Evolutionary conservation across 2,329 filamentous ascomycete genomes (phyloP).

Genomic region (Colletotrichum musae): DNA sequence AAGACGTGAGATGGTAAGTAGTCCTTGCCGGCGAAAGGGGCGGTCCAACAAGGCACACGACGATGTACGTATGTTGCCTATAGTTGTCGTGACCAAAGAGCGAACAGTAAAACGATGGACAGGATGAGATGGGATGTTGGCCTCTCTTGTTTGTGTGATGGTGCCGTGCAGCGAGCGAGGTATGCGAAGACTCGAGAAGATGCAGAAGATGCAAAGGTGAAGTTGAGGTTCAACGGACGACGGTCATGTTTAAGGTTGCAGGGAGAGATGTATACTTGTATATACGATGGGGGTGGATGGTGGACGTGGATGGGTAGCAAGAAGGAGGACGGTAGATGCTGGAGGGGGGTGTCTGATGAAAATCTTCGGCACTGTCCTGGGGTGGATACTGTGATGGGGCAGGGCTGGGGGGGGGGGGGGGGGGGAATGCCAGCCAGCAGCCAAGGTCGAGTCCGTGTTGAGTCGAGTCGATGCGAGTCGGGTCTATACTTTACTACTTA

Average conservation of each 20-base stretch:
- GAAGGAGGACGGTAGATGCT: conserved; percentile 58
- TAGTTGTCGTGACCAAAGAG: conserved; percentile 12
- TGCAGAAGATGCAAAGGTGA: conserved; percentile 42
- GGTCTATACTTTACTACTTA: neutral
- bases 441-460: conserved; percentile 44
- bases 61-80: conserved; percentile 7
- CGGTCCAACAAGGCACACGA: conserved; percentile 28
- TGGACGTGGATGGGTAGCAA: conserved; percentile 52
- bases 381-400: conserved; percentile 55
- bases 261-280: conserved; percentile 64
- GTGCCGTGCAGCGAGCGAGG: conserved; percentile 18
- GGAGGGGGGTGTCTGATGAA: conserved; percentile 63
- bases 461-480: conserved; percentile 37
- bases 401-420: conserved; percentile 45
- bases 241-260: conserved; percentile 53
- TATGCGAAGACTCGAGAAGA: conserved; percentile 32
- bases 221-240: conserved; percentile 48
- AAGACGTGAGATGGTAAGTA: conserved; percentile 9
- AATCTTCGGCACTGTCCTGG: conserved; percentile 64
- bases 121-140: conserved; percentile 1
- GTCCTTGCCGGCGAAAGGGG: conserved; percentile 23
- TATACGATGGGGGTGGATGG: conserved; percentile 48
- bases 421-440: conserved; percentile 44
- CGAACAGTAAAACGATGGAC: neutral
- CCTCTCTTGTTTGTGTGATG: neutral